phyloP scores from a whole-genome alignment of 1,139 yeast species.

The Zygosaccharomyces sapae region DNA sequence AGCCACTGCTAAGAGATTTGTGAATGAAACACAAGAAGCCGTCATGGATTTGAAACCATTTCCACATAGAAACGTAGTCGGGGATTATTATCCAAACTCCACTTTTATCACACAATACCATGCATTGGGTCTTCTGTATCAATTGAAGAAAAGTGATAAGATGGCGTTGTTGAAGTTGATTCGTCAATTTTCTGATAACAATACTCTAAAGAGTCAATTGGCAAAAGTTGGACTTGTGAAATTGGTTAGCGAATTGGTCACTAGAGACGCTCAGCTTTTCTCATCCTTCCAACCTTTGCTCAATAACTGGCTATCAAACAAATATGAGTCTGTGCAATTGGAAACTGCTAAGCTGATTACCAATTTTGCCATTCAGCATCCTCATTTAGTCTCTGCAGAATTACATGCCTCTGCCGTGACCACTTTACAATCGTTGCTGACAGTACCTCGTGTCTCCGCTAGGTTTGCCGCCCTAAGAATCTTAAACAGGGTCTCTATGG shows the following conservation, averaged over 20 bases:
- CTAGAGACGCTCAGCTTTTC: conserved; percentile 31
- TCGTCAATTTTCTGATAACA: conserved; percentile 64
- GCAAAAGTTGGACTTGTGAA: conserved; percentile 86
- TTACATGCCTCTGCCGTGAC: conserved; percentile 63
- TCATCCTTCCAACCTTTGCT: conserved; percentile 57
- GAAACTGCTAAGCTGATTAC: conserved; percentile 90
- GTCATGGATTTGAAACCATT: conserved; percentile 62
- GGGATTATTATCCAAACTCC: conserved; percentile 50
- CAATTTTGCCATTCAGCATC: conserved; percentile 42
- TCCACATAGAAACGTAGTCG: conserved; percentile 44
- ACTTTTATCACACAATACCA: conserved; percentile 91
- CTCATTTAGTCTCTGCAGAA: conserved; percentile 52
- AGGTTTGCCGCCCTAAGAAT: conserved; percentile 92
- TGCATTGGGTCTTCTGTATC: conserved; percentile 86
- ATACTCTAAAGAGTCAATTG: conserved; percentile 62
- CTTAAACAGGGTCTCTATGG: conserved; percentile 77
- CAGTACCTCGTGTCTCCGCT: conserved; percentile 87
- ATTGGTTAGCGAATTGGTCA: conserved; percentile 65
- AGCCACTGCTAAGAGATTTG: conserved; percentile 89
- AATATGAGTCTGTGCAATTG: conserved; percentile 84
- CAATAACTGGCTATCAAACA: conserved; percentile 69
- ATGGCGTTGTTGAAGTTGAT: conserved; percentile 92
- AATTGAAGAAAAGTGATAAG: conserved; percentile 83
- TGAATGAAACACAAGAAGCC: conserved; percentile 90
- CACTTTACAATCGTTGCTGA: conserved; percentile 69